phyloP scores from a whole-genome alignment of 1,284 basidiomycete genomes.

The Ceratobasidium sp. region DNA sequence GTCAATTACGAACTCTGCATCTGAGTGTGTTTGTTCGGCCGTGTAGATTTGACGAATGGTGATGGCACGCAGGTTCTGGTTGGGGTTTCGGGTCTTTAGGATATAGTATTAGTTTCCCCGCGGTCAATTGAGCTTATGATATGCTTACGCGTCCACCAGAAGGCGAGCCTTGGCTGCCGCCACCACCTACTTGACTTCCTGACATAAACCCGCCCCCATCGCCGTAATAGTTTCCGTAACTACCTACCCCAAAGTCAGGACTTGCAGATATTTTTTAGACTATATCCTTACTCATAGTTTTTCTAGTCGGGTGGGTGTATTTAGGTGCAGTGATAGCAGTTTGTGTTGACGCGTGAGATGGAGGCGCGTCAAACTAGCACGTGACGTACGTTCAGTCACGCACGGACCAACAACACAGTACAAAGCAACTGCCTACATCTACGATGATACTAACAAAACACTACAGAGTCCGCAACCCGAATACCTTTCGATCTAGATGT shows the following conservation, averaged over 20 bases:
- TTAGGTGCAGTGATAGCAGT: conserved; percentile 2
- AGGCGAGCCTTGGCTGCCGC: conserved; percentile 35
- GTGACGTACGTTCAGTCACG: conserved; percentile 29
- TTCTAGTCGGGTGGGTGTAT: neutral
- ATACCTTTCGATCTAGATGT: neutral
- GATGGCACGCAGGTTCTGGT: conserved; percentile 84
- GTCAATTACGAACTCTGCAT: conserved; percentile 90
- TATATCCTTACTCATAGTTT: conserved; percentile 28
- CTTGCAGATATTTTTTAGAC: neutral
- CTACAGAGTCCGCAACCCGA: neutral
- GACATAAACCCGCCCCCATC: conserved; percentile 43
- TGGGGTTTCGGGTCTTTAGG: conserved; percentile 28
- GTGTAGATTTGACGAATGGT: conserved; percentile 85
- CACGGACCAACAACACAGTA: neutral
- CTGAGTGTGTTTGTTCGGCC: conserved; percentile 86
- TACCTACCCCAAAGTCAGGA: conserved; percentile 1
- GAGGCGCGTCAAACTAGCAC: conserved; percentile 29
- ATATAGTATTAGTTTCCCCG: neutral
- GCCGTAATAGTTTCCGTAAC: conserved; percentile 22
- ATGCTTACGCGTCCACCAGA: conserved; percentile 32
- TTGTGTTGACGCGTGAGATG: conserved; percentile 15
- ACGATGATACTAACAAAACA: neutral
- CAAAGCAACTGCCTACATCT: neutral
- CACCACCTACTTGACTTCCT: conserved; percentile 40
- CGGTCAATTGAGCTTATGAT: neutral